A percentile compares a stretch with the other conserved stretches of the same genome.
Conservation (phyloP, 345 rosid species). For the Eucalyptus marginata region DNA sequence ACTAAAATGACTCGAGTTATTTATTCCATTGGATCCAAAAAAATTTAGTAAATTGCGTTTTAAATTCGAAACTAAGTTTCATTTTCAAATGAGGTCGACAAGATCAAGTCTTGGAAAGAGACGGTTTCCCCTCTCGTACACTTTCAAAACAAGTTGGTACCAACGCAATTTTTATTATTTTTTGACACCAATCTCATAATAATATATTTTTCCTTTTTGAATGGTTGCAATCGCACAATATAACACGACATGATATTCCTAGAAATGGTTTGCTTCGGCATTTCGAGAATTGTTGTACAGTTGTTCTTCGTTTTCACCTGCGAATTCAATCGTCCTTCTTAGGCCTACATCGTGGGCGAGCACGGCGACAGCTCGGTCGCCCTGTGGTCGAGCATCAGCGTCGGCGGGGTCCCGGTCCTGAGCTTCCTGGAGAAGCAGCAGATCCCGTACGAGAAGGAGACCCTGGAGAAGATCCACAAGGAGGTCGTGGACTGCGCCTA, state of each 20-base stretch:
- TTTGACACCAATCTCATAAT: neutral
- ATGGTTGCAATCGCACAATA: neutral
- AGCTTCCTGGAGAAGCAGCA: constrained; percentile 63
- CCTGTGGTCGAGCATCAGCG: constrained; percentile 88
- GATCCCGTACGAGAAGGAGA: constrained; percentile 66
- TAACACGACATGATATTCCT: neutral
- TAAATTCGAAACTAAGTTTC: neutral
- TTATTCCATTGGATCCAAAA: neutral
- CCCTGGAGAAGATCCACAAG: constrained; percentile 72
- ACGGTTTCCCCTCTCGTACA: neutral
- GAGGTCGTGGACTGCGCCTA: constrained; percentile 59
- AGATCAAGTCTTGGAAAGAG: neutral
- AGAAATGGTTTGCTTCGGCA: neutral
- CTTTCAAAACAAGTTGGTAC: neutral
- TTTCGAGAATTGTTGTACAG: neutral
- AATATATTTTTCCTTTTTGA: neutral
- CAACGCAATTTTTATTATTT: neutral
- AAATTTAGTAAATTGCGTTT: neutral
- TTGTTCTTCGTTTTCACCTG: neutral
- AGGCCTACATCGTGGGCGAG: constrained; percentile 89
- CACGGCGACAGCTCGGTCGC: constrained; percentile 98
- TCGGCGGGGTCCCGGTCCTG: constrained; percentile 79
- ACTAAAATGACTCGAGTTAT: neutral
- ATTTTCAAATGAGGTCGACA: neutral
- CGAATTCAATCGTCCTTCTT: neutral